These are phyloP conservation scores for Penicillium corylophilum DNA, from an alignment of 2,329 filamentous ascomycete genomes.

Conservation along the genomic window DNA sequence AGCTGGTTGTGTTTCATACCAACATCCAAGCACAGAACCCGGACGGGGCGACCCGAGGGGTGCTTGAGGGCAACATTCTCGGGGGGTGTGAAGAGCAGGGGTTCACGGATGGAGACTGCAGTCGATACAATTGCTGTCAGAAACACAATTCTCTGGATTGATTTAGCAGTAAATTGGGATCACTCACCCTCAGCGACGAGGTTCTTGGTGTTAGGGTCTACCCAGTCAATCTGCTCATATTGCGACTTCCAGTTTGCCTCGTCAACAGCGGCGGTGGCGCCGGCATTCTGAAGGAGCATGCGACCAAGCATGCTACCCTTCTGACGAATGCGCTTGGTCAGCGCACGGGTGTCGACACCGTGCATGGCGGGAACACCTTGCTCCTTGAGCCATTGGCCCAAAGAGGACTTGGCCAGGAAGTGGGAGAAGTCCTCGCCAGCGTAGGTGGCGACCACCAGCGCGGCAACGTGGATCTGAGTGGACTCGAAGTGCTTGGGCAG, in stretches of 20 bases:
- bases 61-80: slow-evolving; percentile 72
- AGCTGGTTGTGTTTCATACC: slow-evolving; percentile 99
- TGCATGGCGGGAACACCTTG: slow-evolving; percentile 92
- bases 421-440: slow-evolving; percentile 94
- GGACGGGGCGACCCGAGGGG: slow-evolving; percentile 80
- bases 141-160: slow-evolving; percentile 35
- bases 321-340: slow-evolving; percentile 92
- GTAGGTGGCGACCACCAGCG: slow-evolving; percentile 87
- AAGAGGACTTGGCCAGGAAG: slow-evolving; percentile 83
- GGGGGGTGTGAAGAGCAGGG: slow-evolving; percentile 80
- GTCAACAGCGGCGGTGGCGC: slow-evolving; percentile 46
- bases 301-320: slow-evolving; percentile 96
- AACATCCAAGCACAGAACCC: slow-evolving; percentile 91
- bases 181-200: slow-evolving; percentile 87
- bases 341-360: slow-evolving; percentile 85
- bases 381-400: slow-evolving; percentile 95
- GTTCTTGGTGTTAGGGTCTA: slow-evolving; percentile 88
- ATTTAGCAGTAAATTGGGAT: neutral
- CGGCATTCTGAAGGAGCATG: slow-evolving; percentile 70
- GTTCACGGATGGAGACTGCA: slow-evolving; percentile 82
- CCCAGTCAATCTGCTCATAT: slow-evolving; percentile 84
- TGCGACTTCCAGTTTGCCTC: slow-evolving; percentile 51
- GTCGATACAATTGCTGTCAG: slow-evolving; percentile 11
- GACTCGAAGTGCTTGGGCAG: slow-evolving; percentile 93
- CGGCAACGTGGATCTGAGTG: slow-evolving; percentile 87